These are phyloP conservation scores for Hyphopichia khmerensis DNA, from an alignment of 1,139 yeast species.

Conservation along the genomic window DNA sequence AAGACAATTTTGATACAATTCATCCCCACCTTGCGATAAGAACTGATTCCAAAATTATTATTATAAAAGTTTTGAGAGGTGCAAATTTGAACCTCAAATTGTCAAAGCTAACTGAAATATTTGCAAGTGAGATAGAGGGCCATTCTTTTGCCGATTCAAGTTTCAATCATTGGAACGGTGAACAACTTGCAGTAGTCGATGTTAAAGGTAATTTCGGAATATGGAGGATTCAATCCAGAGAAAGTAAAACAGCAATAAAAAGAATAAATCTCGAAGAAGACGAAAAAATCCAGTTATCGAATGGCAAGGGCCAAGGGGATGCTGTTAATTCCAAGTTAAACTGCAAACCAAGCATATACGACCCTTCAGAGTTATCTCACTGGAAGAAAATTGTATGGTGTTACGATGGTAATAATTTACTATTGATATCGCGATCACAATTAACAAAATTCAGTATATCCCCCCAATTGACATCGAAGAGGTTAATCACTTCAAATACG, in stretches of 20 bases:
- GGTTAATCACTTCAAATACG: constrained; percentile 45
- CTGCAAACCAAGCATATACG: constrained; percentile 25
- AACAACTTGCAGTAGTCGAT: constrained; percentile 48
- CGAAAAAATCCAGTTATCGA: neutral
- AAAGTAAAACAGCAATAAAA: constrained; percentile 5
- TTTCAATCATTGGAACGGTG: constrained; percentile 39
- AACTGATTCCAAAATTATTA: constrained; percentile 23
- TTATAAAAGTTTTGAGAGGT: constrained; percentile 12
- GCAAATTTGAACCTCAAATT: constrained; percentile 13
- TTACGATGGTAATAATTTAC: constrained; percentile 23
- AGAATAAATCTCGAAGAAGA: constrained; percentile 4
- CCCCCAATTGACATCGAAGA: constrained; percentile 21
- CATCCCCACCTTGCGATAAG: constrained; percentile 25
- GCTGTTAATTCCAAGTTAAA: neutral
- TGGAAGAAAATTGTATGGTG: constrained; percentile 57
- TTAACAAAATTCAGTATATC: constrained; percentile 30
- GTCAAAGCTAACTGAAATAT: constrained; percentile 21
- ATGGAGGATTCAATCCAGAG: constrained; percentile 25
- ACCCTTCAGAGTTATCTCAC: constrained; percentile 52
- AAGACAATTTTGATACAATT: constrained; percentile 11
- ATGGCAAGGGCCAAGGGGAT: neutral
- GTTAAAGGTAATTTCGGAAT: constrained; percentile 50
- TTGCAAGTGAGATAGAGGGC: constrained; percentile 19
- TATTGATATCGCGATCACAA: constrained; percentile 47
- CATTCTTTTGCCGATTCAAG: constrained; percentile 46